These are phyloP conservation scores for Coemansia sp. DNA, from an alignment of 192 early-diverging fungal genomes.

Conservation along the genomic window DNA sequence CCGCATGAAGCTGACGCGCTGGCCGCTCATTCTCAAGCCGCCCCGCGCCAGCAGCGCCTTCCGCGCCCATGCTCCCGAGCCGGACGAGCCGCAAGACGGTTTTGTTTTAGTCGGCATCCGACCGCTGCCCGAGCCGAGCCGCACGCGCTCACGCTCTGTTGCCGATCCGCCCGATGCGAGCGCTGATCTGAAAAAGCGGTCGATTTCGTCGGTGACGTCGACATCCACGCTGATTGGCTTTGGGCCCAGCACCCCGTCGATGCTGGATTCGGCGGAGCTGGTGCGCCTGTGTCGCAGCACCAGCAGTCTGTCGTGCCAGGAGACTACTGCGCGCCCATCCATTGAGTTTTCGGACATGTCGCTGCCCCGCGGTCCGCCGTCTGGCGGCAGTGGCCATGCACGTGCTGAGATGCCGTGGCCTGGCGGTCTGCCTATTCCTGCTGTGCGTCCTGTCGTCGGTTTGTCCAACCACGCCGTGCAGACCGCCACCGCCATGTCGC, in stretches of 20 bases:
- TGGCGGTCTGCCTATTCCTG: constrained; percentile 12
- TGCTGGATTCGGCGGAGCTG: constrained; percentile 24
- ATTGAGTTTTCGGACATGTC: constrained; percentile 17
- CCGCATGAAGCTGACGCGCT: constrained; percentile 45
- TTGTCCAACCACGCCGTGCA: constrained; percentile 31
- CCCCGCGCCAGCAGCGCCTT: constrained; percentile 13
- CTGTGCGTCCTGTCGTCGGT: constrained; percentile 27
- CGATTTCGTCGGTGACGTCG: constrained; percentile 45
- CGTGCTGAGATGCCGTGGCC: constrained; percentile 7
- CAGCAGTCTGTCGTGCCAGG: constrained; percentile 48
- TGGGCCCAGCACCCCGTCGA: constrained; percentile 3
- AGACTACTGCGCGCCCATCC: constrained; percentile 38
- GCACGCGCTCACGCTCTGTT: constrained; percentile 18
- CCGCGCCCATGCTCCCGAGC: constrained; percentile 1
- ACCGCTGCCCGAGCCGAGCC: constrained; percentile 45
- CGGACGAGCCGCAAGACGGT: constrained; percentile 45
- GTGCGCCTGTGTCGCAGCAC: constrained; percentile 37
- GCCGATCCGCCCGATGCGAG: not conserved
- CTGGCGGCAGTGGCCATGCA: not conserved
- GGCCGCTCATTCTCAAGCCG: constrained; percentile 42
- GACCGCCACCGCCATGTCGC: constrained; percentile 34
- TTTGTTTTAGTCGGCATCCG: constrained; percentile 41
- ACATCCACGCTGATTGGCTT: constrained; percentile 33
- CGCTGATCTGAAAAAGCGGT: constrained; percentile 24
- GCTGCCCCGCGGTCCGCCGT: not conserved